These are phyloP conservation scores for Bipolaris gigantea DNA, from an alignment of 2,329 filamentous ascomycete species.

Conservation along the genomic window DNA sequence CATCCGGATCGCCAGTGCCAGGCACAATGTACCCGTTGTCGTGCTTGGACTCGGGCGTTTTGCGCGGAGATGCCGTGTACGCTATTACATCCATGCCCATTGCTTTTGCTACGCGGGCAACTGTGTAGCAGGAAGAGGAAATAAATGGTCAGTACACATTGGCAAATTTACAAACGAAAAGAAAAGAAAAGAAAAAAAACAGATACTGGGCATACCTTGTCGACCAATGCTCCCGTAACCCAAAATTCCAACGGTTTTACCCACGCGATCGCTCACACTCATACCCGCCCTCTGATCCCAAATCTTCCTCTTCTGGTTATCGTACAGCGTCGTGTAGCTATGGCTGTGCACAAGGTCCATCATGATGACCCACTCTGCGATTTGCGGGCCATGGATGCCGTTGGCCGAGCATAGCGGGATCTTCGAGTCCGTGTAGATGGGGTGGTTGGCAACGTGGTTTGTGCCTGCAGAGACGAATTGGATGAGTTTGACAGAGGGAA, in stretches of 20 bases:
- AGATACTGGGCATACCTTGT: slow-evolving; percentile 51
- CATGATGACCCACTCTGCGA: slow-evolving; percentile 68
- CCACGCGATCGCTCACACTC: slow-evolving; percentile 57
- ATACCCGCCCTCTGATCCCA: slow-evolving; percentile 52
- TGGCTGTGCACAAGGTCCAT: slow-evolving; percentile 62
- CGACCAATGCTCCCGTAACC: slow-evolving; percentile 66
- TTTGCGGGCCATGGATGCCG: slow-evolving; percentile 65
- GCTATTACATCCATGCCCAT: slow-evolving; percentile 74
- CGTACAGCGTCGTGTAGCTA: slow-evolving; percentile 57
- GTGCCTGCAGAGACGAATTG: slow-evolving; percentile 62
- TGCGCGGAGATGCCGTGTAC: slow-evolving; percentile 71
- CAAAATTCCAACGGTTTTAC: slow-evolving; percentile 61
- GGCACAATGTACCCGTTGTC: slow-evolving; percentile 70
- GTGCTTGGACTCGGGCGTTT: slow-evolving; percentile 64
- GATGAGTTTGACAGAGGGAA: slow-evolving; percentile 52
- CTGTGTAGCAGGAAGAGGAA: slow-evolving; percentile 29
- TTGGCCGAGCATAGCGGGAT: slow-evolving; percentile 59
- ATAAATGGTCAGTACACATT: not conserved
- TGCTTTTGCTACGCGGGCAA: slow-evolving; percentile 61
- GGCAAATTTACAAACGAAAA: not conserved
- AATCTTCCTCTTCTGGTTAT: slow-evolving; percentile 59
- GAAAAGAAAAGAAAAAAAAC: not conserved
- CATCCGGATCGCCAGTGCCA: slow-evolving; percentile 64
- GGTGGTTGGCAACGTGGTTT: slow-evolving; percentile 57
- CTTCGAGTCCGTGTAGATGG: slow-evolving; percentile 56